Conservation (phyloP, 768 basidiomycete species). For the Ephemerocybe angulata region DNA sequence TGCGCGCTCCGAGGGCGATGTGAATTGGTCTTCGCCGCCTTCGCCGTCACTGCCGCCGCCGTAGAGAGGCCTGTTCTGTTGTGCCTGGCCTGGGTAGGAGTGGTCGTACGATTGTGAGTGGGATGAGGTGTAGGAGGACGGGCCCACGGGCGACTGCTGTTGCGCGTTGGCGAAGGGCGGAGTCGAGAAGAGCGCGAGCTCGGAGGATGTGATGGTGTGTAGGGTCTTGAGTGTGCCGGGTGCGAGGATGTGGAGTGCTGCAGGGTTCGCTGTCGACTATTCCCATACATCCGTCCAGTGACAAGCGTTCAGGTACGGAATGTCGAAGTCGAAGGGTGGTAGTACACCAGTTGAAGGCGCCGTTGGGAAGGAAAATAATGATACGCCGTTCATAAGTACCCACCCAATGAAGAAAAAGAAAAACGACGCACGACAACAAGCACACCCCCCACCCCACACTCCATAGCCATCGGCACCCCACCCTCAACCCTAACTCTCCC, state of each 20-base stretch:
- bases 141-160: constrained; percentile 11
- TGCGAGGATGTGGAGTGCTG: constrained; percentile 54
- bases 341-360: not conserved
- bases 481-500: not conserved
- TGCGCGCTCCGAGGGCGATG: not conserved
- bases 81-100: no score
- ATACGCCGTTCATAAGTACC: not conserved
- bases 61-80: not conserved
- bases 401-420: not conserved
- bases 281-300: not conserved
- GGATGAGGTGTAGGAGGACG: not conserved
- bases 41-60: not conserved
- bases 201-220: constrained; percentile 44
- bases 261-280: constrained; percentile 59
- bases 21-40: not conserved
- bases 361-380: not conserved
- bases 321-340: not conserved
- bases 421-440: not conserved
- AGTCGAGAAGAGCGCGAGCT: constrained; percentile 43
- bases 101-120: not conserved
- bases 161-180: constrained; percentile 20
- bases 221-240: constrained; percentile 49
- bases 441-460: not conserved
- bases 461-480: not conserved
- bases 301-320: constrained; percentile 2